Conservation (phyloP, 2,329 filamentous ascomycete genomes). For the Diaporthe vexans region DNA sequence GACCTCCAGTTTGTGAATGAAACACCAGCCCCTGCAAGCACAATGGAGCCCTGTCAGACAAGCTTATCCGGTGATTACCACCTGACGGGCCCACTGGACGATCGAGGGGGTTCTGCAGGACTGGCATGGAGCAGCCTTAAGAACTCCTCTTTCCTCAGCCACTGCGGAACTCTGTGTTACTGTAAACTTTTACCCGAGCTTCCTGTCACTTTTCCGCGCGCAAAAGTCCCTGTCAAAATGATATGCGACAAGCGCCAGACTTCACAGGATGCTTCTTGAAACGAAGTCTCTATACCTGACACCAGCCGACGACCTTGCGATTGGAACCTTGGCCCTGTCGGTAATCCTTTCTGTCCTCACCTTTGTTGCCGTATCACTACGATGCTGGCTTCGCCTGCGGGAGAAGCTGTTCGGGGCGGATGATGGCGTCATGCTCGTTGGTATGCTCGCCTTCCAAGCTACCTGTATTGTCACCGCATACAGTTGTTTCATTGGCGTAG, state of each 20-base stretch:
- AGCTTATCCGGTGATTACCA: conserved; percentile 16
- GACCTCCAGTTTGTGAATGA: neutral
- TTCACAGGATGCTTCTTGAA: conserved; percentile 9
- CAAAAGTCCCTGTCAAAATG: neutral
- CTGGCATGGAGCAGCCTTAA: neutral
- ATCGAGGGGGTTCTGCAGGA: neutral
- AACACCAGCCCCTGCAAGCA: neutral
- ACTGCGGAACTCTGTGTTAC: neutral
- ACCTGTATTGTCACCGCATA: conserved; percentile 1
- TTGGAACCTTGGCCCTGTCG: neutral
- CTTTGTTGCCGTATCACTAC: neutral
- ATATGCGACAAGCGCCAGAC: neutral
- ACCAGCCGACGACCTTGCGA: conserved; percentile 10
- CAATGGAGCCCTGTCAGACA: conserved; percentile 4
- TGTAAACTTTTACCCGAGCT: neutral
- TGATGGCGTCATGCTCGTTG: conserved; percentile 1
- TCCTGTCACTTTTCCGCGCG: neutral
- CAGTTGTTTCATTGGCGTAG: conserved; percentile 6
- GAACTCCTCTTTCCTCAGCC: neutral
- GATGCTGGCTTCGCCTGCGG: conserved; percentile 23
- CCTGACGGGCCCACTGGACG: neutral
- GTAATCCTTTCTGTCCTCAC: neutral
- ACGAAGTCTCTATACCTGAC: conserved; percentile 6
- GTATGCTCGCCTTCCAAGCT: neutral
- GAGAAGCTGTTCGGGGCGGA: conserved; percentile 12